Percentiles rank a stretch among this genome's conserved stretches.
phyloP scores from a whole-genome alignment of 768 basidiomycete genomes.

The Wakefieldia striispora region DNA sequence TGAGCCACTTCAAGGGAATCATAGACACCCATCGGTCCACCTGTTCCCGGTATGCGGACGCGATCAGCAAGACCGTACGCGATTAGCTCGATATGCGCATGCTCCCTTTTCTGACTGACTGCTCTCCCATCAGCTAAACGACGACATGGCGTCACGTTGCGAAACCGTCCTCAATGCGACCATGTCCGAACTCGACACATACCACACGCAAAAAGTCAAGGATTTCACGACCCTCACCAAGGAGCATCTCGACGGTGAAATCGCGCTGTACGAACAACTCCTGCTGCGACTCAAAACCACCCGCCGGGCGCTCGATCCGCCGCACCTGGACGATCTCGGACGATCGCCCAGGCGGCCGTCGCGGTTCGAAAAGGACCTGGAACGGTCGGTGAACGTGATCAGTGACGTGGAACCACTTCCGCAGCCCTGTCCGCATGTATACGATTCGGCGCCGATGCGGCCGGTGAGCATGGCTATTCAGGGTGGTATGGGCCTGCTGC shows the following conservation, averaged over 20 bases:
- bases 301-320: slow-evolving; percentile 50
- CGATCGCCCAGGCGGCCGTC: slow-evolving; percentile 59
- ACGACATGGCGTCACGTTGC: slow-evolving; percentile 69
- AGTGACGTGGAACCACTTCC: slow-evolving; percentile 37
- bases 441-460: slow-evolving; percentile 70
- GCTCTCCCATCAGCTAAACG: slow-evolving; percentile 45
- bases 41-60: slow-evolving; percentile 61
- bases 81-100: neutral
- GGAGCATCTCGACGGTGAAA: slow-evolving; percentile 78
- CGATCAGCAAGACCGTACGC: slow-evolving; percentile 33
- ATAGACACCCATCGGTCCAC: slow-evolving; percentile 76
- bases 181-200: slow-evolving; percentile 84
- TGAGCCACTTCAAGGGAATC: slow-evolving; percentile 45
- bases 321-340: slow-evolving; percentile 47
- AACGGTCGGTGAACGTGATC: slow-evolving; percentile 46
- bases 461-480: slow-evolving; percentile 75
- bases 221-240: slow-evolving; percentile 59
- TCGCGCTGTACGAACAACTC: slow-evolving; percentile 71
- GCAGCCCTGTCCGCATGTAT: slow-evolving; percentile 79
- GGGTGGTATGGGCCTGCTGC: slow-evolving; percentile 64
- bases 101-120: slow-evolving; percentile 1
- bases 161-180: slow-evolving; percentile 88
- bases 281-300: slow-evolving; percentile 58
- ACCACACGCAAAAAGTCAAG: slow-evolving; percentile 70
- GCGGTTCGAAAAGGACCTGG: slow-evolving; percentile 73